A percentile compares a stretch with the other conserved stretches of the same genome.
Conservation (phyloP, 352 stramenopile species). For the Pilasporangium apinafurcum region DNA sequence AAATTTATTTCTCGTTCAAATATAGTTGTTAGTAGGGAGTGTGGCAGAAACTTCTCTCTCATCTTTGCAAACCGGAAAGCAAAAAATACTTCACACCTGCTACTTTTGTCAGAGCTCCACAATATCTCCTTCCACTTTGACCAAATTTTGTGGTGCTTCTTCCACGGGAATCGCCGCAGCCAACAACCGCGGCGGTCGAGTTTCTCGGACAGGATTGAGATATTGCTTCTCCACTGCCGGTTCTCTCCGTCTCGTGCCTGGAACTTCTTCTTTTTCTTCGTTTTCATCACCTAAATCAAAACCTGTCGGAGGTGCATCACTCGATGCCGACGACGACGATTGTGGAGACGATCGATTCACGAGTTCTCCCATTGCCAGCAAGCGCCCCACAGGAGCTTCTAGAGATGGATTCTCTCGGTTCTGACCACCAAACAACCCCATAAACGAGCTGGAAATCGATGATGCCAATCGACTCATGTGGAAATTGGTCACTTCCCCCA, state of each 20-base stretch:
- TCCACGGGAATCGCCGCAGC: constrained; percentile 10
- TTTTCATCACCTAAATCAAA: no score
- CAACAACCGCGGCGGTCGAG: neutral
- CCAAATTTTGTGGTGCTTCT: constrained; percentile 29
- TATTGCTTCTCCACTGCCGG: constrained; percentile 5
- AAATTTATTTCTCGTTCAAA: neutral
- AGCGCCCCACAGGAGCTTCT: constrained; percentile 42
- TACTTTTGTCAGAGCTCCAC: constrained; percentile 32
- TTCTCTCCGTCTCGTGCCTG: constrained; percentile 2
- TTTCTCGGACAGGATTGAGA: neutral
- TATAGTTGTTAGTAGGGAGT: no score
- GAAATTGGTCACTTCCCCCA: constrained; percentile 81
- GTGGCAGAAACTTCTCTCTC: no score
- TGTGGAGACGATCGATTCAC: no score
- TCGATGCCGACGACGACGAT: no score
- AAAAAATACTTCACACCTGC: neutral
- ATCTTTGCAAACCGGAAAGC: neutral
- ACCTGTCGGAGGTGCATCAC: no score
- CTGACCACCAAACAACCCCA: constrained; percentile 53
- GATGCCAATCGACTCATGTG: constrained; percentile 72
- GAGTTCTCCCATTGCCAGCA: constrained; percentile 58
- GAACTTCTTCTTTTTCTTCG: constrained; percentile 3
- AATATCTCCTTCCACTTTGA: constrained; percentile 55
- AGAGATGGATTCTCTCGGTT: constrained; percentile 17
- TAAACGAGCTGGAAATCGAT: constrained; percentile 74